Conservation (phyloP, 371 early-diverging fungal species). For the Phascolomyces articulosus region DNA sequence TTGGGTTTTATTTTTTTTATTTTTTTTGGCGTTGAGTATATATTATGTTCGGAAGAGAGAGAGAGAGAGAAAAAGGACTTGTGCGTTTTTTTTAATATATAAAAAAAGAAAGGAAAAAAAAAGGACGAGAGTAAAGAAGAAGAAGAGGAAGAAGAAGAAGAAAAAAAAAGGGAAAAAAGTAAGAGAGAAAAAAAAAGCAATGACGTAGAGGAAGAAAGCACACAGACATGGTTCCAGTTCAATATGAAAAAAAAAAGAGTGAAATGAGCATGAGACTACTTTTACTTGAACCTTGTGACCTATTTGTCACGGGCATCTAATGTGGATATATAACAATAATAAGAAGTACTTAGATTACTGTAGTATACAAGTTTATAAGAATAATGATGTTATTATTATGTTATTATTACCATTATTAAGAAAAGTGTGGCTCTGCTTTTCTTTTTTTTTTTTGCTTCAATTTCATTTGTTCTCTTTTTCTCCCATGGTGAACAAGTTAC, state of each 20-base stretch:
- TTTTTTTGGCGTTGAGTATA: too few species aligned
- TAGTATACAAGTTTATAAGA: too few species aligned
- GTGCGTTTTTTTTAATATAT: too few species aligned
- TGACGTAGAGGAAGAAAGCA: conserved; percentile 10
- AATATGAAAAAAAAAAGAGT: too few species aligned
- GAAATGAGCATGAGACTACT: conserved; percentile 12
- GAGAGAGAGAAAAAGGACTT: not conserved
- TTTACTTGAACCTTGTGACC: conserved; percentile 8
- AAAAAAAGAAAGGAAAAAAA: not conserved
- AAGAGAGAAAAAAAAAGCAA: conserved; percentile 1
- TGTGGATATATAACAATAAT: not conserved
- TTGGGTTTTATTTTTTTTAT: too few species aligned
- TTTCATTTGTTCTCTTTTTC: too few species aligned
- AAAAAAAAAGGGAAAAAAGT: not conserved
- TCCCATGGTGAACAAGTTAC: too few species aligned
- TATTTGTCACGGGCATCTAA: conserved; percentile 9
- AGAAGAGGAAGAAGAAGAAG: not conserved
- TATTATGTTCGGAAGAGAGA: too few species aligned
- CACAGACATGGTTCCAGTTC: not conserved
- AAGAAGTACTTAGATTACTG: too few species aligned
- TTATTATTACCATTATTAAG: too few species aligned
- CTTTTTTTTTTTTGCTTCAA: too few species aligned
- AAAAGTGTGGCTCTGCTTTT: not conserved
- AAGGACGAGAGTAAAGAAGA: not conserved
- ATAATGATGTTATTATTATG: too few species aligned